These are phyloP conservation scores for Sophora flavescens DNA, from an alignment of 306 rosid genomes.

Conservation along the genomic window DNA sequence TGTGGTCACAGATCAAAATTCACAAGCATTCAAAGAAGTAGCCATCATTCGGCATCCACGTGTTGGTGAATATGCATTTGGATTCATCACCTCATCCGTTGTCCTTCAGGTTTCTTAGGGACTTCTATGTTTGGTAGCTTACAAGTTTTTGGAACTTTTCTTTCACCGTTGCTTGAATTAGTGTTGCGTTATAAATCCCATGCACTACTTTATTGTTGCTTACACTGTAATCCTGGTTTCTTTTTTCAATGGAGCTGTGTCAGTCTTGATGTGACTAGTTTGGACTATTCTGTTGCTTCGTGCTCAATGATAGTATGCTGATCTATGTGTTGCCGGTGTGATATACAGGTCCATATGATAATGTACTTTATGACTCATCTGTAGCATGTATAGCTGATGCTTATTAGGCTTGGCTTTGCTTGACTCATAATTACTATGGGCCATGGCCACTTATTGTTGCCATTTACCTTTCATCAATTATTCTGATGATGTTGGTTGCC, in stretches of 20 bases:
- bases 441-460: not conserved
- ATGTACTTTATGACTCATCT: constrained; percentile 5
- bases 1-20: constrained; percentile 75
- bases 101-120: constrained; percentile 76
- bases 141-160: not conserved
- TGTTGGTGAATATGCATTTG: constrained; percentile 97
- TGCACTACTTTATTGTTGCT: not conserved
- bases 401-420: constrained; percentile 5
- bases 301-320: constrained; percentile 5
- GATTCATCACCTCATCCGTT: constrained; percentile 92
- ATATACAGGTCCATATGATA: constrained; percentile 17
- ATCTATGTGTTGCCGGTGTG: constrained; percentile 14
- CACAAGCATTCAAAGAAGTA: constrained; percentile 96
- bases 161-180: constrained; percentile 17
- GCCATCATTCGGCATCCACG: constrained; percentile 99
- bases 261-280: constrained; percentile 17
- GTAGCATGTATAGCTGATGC: constrained; percentile 7
- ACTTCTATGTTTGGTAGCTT: constrained; percentile 27
- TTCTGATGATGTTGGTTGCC: constrained; percentile 27
- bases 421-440: not conserved
- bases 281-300: not conserved
- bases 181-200: constrained; percentile 6
- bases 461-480: not conserved
- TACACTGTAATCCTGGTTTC: constrained; percentile 2
- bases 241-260: constrained; percentile 11